These are phyloP conservation scores for Priceomyces medius DNA, from an alignment of 805 yeast genomes.

Conservation along the genomic window DNA sequence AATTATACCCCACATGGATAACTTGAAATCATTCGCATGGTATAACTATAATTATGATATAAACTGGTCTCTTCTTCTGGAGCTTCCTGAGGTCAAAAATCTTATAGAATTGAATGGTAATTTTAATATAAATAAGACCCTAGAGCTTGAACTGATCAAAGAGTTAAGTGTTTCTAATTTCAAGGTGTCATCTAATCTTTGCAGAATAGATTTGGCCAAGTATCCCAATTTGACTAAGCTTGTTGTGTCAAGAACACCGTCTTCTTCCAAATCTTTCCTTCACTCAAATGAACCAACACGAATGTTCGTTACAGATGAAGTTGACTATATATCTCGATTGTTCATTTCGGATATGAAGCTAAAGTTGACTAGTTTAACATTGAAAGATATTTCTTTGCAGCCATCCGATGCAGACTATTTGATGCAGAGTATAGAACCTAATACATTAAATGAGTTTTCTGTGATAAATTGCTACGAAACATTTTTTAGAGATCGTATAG, in stretches of 20 bases:
- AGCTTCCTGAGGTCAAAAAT: conserved; percentile 13
- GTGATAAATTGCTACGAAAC: conserved; percentile 14
- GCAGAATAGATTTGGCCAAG: conserved; percentile 2
- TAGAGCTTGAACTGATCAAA: conserved; percentile 9
- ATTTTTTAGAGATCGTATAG: conserved; percentile 4
- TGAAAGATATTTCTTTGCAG: conserved; percentile 10
- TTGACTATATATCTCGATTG: conserved; percentile 4
- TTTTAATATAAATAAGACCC: conserved; percentile 11
- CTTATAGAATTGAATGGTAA: conserved; percentile 16
- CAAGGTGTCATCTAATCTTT: conserved; percentile 4
- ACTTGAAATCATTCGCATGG: conserved; percentile 20
- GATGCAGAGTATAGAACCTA: conserved; percentile 5
- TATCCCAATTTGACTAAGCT: conserved; percentile 6
- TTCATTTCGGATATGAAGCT: conserved; percentile 2
- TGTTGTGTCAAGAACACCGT: conserved; percentile 3
- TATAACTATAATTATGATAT: conserved; percentile 15
- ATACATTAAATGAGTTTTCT: conserved; percentile 6
- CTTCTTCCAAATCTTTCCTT: conserved; percentile 7
- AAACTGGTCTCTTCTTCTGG: conserved; percentile 11
- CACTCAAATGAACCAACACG: conserved; percentile 8
- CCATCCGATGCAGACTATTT: conserved; percentile 10
- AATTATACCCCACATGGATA: conserved; percentile 16
- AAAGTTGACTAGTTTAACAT: conserved; percentile 5
- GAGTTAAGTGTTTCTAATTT: conserved; percentile 15
- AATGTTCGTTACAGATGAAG: conserved; percentile 5